These are phyloP conservation scores for Neocatenulostroma microsporum DNA, from an alignment of 2,329 filamentous ascomycete species.

Conservation along the genomic window DNA sequence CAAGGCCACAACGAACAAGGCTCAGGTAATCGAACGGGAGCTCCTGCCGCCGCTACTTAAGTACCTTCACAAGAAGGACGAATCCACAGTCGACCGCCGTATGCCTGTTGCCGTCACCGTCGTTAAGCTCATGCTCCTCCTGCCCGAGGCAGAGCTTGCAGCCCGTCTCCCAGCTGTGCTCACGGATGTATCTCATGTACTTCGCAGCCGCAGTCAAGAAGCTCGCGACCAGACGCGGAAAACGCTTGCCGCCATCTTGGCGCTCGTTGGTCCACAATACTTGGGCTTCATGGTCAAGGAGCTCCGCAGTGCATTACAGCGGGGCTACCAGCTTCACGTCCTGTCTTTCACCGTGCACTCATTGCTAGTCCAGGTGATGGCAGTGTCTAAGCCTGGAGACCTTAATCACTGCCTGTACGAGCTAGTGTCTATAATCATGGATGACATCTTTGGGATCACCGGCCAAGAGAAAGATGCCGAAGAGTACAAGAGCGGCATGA, in stretches of 20 bases:
- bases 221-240: constrained; percentile 85
- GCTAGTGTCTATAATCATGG: constrained; percentile 82
- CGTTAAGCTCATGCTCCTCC: constrained; percentile 74
- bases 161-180: constrained; percentile 72
- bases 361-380: constrained; percentile 68
- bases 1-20: constrained; percentile 12
- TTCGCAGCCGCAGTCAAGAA: constrained; percentile 81
- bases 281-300: constrained; percentile 93
- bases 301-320: constrained; percentile 69
- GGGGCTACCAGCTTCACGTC: constrained; percentile 89
- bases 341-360: constrained; percentile 92
- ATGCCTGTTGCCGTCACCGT: constrained; percentile 83
- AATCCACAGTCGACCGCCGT: constrained; percentile 85
- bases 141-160: constrained; percentile 66
- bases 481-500: constrained; percentile 90
- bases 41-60: constrained; percentile 73
- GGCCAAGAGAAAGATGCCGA: constrained; percentile 97
- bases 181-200: constrained; percentile 85
- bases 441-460: constrained; percentile 87
- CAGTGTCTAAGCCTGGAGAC: constrained; percentile 64
- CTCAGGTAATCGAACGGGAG: constrained; percentile 51
- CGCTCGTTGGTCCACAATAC: constrained; percentile 70
- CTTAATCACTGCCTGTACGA: constrained; percentile 78
- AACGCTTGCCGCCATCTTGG: constrained; percentile 75
- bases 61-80: constrained; percentile 89